phyloP scores from a whole-genome alignment of 179 eudicot genomes.

The Actinidia arguta region DNA sequence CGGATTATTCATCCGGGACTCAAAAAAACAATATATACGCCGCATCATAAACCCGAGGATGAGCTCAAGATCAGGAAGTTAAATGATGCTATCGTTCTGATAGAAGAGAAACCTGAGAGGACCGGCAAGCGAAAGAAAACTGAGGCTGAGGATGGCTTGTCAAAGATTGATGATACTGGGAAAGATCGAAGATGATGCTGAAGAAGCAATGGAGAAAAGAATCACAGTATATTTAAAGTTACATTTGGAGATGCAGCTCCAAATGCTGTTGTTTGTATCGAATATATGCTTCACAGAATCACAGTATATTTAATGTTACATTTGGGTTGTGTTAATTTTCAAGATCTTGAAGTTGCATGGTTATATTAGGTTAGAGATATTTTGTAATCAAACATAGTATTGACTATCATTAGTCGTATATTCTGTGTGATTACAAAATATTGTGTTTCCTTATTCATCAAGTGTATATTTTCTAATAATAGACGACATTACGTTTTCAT shows the following conservation, averaged over 20 bases:
- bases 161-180: not conserved
- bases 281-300: not conserved
- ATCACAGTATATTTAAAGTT: not conserved
- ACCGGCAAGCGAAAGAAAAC: constrained; percentile 23
- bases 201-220: not conserved
- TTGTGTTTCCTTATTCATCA: no score
- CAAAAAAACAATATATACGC: not conserved
- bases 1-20: constrained; percentile 5
- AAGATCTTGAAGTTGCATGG: no score
- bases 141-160: constrained; percentile 6
- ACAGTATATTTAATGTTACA: not conserved
- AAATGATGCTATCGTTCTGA: constrained; percentile 3
- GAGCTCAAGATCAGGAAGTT: constrained; percentile 4
- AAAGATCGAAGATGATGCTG: not conserved
- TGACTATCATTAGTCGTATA: no score
- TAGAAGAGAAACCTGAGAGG: constrained; percentile 1
- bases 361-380: no score
- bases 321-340: not conserved
- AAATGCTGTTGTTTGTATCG: not conserved
- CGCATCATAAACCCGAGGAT: constrained; percentile 12
- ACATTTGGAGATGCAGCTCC: not conserved
- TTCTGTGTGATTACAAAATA: no score
- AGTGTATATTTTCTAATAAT: no score
- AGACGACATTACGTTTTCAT: no score
- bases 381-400: no score